These are phyloP conservation scores for Fraxinus paxiana DNA, from an alignment of 305 asterid genomes.

Conservation along the genomic window DNA sequence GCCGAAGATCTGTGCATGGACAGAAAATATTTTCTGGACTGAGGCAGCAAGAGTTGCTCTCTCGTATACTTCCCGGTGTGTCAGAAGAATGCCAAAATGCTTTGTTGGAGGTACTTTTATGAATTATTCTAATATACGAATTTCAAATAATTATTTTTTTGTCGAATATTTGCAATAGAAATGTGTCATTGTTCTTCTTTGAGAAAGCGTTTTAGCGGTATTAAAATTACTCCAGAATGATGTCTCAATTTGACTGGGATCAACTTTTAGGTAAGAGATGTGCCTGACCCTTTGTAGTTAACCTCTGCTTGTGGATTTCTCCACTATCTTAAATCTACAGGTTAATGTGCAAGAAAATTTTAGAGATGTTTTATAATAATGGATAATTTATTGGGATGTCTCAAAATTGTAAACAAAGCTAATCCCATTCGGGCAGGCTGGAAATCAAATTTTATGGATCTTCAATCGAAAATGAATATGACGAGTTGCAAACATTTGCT, in stretches of 20 bases:
- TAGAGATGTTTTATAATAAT: background rate
- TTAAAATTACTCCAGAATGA: background rate
- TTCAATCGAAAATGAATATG: background rate
- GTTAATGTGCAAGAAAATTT: background rate
- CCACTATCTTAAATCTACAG: background rate
- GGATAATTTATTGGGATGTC: background rate
- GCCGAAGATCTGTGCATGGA: slow-evolving; percentile 51
- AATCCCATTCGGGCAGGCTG: background rate
- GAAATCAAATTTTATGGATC: background rate
- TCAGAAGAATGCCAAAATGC: slow-evolving; percentile 45
- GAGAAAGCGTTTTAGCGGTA: background rate
- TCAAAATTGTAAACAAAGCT: background rate
- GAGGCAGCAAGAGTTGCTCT: slow-evolving; percentile 62
- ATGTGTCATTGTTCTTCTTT: background rate
- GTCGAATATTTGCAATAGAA: background rate
- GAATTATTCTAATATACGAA: background rate
- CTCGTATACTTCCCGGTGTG: slow-evolving; percentile 41
- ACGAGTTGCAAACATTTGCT: background rate
- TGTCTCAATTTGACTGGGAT: background rate
- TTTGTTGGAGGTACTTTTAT: slow-evolving; percentile 46
- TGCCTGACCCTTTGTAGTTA: background rate
- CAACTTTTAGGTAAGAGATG: background rate
- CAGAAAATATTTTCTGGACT: slow-evolving; percentile 61
- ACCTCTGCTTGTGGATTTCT: background rate
- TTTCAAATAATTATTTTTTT: background rate